Evolutionary conservation across 169 alveolate genomes (phyloP).

Genomic region (Cryptosporidium sp.): DNA sequence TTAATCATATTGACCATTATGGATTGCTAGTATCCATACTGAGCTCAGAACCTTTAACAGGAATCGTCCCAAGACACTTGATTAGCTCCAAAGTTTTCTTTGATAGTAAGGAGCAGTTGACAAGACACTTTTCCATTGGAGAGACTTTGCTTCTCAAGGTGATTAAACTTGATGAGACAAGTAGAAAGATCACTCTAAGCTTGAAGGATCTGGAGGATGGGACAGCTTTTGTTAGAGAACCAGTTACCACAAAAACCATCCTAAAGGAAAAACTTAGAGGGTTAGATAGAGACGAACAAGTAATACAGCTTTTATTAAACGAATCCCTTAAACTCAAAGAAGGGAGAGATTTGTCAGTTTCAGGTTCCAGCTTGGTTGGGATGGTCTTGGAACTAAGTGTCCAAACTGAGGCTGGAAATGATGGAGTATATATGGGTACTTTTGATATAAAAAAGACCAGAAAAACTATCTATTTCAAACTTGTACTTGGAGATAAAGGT

Average conservation of each 20-base stretch:
- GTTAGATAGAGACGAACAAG: background rate
- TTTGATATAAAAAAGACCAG: background rate
- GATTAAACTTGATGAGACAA: constrained; percentile 3
- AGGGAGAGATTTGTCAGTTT: background rate
- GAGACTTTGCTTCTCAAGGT: constrained; percentile 43
- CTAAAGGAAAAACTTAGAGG: constrained; percentile 6
- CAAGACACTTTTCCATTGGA: constrained; percentile 22
- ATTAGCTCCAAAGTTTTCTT: constrained; percentile 22
- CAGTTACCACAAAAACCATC: background rate
- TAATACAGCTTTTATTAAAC: background rate
- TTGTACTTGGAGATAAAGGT: background rate
- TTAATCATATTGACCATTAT: constrained; percentile 48
- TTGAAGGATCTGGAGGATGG: constrained; percentile 12
- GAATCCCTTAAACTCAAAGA: background rate
- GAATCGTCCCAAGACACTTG: constrained; percentile 49
- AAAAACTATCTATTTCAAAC: background rate
- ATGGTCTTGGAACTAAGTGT: background rate
- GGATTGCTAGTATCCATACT: constrained; percentile 32
- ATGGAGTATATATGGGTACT: background rate
- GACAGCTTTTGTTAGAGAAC: background rate
- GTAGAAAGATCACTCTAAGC: constrained; percentile 26
- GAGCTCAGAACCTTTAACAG: constrained; percentile 21
- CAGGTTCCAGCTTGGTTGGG: background rate
- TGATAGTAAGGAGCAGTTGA: constrained; percentile 29
- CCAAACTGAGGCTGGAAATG: background rate